phyloP scores from a whole-genome alignment of 768 basidiomycete species.

The Termitomyces sp. region DNA sequence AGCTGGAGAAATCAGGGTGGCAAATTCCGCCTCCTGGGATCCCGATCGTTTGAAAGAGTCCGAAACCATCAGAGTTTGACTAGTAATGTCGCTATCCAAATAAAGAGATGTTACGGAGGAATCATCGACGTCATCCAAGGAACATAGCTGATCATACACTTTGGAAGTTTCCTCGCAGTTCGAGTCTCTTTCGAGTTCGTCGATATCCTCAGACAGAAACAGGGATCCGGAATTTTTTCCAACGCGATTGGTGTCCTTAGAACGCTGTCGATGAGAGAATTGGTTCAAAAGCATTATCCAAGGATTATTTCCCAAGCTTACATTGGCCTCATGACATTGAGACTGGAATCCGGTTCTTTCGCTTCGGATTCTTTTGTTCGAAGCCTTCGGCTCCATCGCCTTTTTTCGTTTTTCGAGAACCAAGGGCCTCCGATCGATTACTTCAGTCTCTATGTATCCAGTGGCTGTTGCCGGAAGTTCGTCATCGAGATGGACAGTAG shows the following conservation, averaged over 20 bases:
- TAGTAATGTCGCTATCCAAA: neutral
- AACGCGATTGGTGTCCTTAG: neutral
- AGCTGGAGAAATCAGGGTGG: too few species aligned
- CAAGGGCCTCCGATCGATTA: neutral
- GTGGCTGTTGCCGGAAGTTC: neutral
- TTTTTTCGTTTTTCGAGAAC: neutral
- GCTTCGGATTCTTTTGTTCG: neutral
- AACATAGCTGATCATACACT: neutral
- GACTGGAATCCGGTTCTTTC: neutral
- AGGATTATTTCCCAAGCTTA: neutral
- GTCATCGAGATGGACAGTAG: constrained; percentile 25
- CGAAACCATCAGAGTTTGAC: neutral
- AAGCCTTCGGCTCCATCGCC: neutral
- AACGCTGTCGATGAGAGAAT: neutral
- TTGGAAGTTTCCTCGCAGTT: neutral
- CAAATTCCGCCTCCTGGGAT: neutral
- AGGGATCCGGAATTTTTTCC: neutral
- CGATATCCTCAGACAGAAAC: constrained; percentile 6
- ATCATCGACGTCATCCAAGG: constrained; percentile 13
- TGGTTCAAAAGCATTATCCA: neutral
- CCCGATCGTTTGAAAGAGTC: neutral
- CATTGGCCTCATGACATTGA: neutral
- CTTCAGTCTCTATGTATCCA: neutral
- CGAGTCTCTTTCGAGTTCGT: neutral
- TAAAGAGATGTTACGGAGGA: constrained; percentile 27